phyloP scores from a whole-genome alignment of 75 land plant species.

The Selaginella tamariscina region DNA sequence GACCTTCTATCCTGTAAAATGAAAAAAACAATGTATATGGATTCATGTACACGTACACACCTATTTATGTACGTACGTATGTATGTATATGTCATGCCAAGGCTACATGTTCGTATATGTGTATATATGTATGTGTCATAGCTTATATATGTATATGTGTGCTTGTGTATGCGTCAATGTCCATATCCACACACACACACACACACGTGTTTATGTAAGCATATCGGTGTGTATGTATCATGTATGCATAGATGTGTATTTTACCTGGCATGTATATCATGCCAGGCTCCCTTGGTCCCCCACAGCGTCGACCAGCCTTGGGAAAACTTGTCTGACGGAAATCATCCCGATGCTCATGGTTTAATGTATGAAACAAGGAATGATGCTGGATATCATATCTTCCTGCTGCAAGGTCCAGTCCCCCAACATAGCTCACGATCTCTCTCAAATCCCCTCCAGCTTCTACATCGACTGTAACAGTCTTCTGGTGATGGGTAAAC shows the following conservation, averaged over 20 bases:
- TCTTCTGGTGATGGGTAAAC: conserved; percentile 13
- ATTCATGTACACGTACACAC: too few species aligned
- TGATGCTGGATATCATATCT: conserved; percentile 12
- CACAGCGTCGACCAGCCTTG: background rate
- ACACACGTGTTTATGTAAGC: too few species aligned
- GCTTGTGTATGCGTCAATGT: too few species aligned
- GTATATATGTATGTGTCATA: too few species aligned
- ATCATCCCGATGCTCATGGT: conserved; percentile 4
- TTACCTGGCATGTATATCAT: conserved; percentile 9
- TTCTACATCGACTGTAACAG: background rate
- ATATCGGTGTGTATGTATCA: too few species aligned
- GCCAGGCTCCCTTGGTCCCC: conserved; percentile 13
- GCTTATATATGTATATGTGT: too few species aligned
- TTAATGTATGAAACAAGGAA: conserved; percentile 4
- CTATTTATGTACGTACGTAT: too few species aligned
- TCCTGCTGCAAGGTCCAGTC: background rate
- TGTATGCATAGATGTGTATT: too few species aligned
- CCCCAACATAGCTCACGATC: conserved; percentile 1
- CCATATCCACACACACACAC: too few species aligned
- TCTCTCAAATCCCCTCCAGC: background rate
- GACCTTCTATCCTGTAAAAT: conserved; percentile 13
- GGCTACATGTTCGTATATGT: too few species aligned
- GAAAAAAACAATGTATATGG: too few species aligned
- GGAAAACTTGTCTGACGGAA: conserved; percentile 9
- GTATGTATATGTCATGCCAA: too few species aligned